Evolutionary conservation across 108 stramenopile species (phyloP).

Genomic region (Licmophora abbreviata): DNA sequence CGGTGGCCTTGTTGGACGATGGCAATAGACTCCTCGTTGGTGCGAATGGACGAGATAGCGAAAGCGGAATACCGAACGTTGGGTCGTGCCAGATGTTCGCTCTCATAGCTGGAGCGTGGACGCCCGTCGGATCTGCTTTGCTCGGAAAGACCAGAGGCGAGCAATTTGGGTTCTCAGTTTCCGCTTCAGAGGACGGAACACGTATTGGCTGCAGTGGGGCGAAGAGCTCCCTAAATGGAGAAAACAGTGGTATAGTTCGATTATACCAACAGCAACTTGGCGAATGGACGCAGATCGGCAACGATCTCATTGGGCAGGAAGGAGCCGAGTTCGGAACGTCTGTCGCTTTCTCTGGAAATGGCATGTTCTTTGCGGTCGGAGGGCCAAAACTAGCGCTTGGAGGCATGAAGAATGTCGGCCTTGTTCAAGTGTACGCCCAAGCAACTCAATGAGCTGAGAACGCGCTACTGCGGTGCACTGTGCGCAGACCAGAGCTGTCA

Average conservation of each 20-base stretch:
- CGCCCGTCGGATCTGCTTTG: neutral
- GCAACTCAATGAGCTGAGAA: no score
- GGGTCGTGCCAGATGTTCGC: neutral
- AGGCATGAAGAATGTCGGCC: neutral
- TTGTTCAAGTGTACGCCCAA: neutral
- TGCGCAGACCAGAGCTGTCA: no score
- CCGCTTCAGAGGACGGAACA: neutral
- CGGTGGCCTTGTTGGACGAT: neutral
- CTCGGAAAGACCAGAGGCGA: neutral
- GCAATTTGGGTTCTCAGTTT: neutral
- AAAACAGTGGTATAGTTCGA: neutral
- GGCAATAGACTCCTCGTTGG: slow-evolving; percentile 3
- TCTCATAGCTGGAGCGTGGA: neutral
- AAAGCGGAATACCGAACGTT: neutral
- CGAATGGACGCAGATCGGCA: neutral
- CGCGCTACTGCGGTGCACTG: no score
- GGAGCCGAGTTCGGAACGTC: slow-evolving; percentile 1
- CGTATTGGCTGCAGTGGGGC: slow-evolving; percentile 1
- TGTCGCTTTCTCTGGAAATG: neutral
- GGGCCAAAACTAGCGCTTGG: neutral
- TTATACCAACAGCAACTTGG: neutral
- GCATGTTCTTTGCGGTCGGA: slow-evolving; percentile 2
- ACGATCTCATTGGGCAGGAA: neutral
- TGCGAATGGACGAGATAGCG: neutral
- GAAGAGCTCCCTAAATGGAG: neutral